Evolutionary conservation across 495 filamentous ascomycete genomes (phyloP).

Genomic region (Aspergillus ellipticus): DNA sequence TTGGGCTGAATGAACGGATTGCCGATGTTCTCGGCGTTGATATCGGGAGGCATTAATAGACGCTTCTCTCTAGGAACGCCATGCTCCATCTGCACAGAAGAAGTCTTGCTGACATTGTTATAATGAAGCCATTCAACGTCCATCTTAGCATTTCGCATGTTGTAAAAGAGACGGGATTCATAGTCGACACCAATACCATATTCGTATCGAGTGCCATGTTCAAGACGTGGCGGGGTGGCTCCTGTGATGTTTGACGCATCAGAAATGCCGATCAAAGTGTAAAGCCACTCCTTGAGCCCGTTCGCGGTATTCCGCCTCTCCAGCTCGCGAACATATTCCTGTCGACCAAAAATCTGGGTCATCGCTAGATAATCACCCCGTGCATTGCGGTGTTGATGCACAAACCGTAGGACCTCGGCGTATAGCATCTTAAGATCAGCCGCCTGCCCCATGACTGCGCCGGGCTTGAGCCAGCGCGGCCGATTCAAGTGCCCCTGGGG

Average conservation of each 20-base stretch:
- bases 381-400: slow-evolving; percentile 34
- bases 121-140: slow-evolving; percentile 50
- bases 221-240: slow-evolving; percentile 31
- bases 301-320: slow-evolving; percentile 39
- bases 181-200: slow-evolving; percentile 58
- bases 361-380: slow-evolving; percentile 48
- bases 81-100: slow-evolving; percentile 37
- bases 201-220: slow-evolving; percentile 47
- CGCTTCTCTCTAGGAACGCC: slow-evolving; percentile 40
- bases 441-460: slow-evolving; percentile 50
- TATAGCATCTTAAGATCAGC: slow-evolving; percentile 51
- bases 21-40: slow-evolving; percentile 29
- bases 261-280: slow-evolving; percentile 38
- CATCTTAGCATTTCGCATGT: slow-evolving; percentile 36
- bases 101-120: slow-evolving; percentile 40
- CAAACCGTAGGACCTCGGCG: slow-evolving; percentile 38
- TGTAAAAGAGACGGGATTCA: slow-evolving; percentile 53
- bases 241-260: slow-evolving; percentile 47
- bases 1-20: slow-evolving; percentile 40
- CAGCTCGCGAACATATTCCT: slow-evolving; percentile 54
- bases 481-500: slow-evolving; percentile 38
- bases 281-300: slow-evolving; percentile 44
- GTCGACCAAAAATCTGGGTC: slow-evolving; percentile 55
- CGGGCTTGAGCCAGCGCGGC: slow-evolving; percentile 50
- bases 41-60: slow-evolving; percentile 41